Evolutionary conservation across 306 rosid species (phyloP), one percentile per base, ranked within the genome.

Genomic region (Gynostemma pentaphyllum): DNA sequence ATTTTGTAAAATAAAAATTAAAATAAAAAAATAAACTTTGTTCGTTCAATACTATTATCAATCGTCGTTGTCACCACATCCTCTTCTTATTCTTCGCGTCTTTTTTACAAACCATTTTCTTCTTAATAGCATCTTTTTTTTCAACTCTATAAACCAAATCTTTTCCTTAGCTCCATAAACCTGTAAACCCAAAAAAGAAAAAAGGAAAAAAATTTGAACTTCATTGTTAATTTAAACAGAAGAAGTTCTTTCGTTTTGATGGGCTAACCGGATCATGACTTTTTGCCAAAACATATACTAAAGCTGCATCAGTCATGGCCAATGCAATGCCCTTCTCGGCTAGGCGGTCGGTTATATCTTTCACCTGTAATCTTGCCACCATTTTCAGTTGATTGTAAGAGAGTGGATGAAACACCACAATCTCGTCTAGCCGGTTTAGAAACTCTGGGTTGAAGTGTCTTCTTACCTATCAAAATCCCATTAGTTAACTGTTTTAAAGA

Each of bases 391-490:
- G 95, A 0, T 79, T 84, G 15, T 81, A 87, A 1, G 84, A 79
- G 0, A 90, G 94, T 16, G 97, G 97, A 26, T 81, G 95, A 23
- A 90, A 90, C 3, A 90, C 90, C 14, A 87, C 88, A 6, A 87
- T 32, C 52, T 90, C 97, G 19, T 90, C 97, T 0, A 90, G 81
- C 9, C 95, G 71, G 9, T 87, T 90, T 14, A 90, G 62, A 66
- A 90, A 51, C 67, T 90, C 95, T 7, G 95, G 95, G 75, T 86
- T 83, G 18, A 90, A 90, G 45, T 90, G 94, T 57, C 11, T 85
- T 22, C 77, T 78, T 21, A 87, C 95, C 96, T 88, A 44, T 39
- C 3, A 48, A 48, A 19, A n/a, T n/a, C n/a, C n/a, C n/a, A n/a
- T n/a, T n/a, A n/a, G n/a, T n/a, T n/a, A n/a, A n/a, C n/a, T n/a